Evolutionary conservation across 2,329 filamentous ascomycete species (phyloP), one percentile per base, ranked within the genome.

Genomic region (Aspergillus hortae): DNA sequence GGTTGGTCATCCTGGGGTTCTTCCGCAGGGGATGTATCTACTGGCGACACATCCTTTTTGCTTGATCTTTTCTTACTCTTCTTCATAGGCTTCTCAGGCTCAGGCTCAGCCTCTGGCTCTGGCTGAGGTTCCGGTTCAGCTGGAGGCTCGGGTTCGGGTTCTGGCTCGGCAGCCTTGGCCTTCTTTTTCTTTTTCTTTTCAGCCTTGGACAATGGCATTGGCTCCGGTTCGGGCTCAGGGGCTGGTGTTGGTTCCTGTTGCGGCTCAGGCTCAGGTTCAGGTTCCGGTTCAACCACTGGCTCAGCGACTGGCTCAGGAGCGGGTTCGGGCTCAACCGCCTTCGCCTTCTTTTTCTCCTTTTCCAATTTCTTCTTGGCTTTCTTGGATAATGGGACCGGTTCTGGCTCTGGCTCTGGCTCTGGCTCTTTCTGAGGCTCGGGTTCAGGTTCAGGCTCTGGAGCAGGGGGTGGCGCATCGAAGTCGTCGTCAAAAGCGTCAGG

Each of bases 401-500:
- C 59, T 1, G 59, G 56, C 27, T 62, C 61, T 3, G 58, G 57
- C 21, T 56, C 49, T 6, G 62, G 62, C 21, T 56, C 49, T 7
- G 62, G 62, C 21, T 67, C 61, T 4, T 61, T 56, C 10, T 49
- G 54, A 5, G 53, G 55, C 35, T 57, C n/a, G 61, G 59, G 58
- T 44, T 59, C 59, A 0, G 58, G 57, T 27, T 62, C 61, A 38
- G 46, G 56, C 14, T 59, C 57, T 12, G 53, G 67, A 68, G 57
- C 66, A 25, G 52, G 46, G 10, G 52, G 49, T n/a, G 54, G 57
- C 10, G 59, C 57, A n/a, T 58, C 54, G 35, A 55, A 65, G 35
- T 79, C 75, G 56, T 76, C 76, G 33, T 78, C 76, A 56, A 79
- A 68, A 10, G 63, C 78, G 44, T 74, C 72, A 21, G 83, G 83